Conservation (phyloP, 192 early-diverging fungal genomes). For the Entomortierella parvispora region DNA sequence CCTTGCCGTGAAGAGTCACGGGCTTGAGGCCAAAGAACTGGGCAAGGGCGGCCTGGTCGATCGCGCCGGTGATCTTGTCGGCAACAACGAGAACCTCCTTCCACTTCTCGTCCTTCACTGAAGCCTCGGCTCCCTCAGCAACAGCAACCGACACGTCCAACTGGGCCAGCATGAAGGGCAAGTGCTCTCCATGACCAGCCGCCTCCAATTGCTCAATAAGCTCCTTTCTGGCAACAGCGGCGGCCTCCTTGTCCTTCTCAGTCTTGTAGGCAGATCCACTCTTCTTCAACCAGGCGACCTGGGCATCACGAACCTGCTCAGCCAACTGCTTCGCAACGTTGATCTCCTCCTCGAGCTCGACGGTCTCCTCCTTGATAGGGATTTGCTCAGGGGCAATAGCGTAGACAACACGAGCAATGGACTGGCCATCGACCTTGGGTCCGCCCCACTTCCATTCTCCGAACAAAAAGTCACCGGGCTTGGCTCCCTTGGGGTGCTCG, state of each 20-base stretch:
- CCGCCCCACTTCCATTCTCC: slow-evolving; percentile 72
- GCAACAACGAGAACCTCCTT: slow-evolving; percentile 62
- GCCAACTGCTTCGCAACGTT: slow-evolving; percentile 58
- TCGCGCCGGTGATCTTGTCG: slow-evolving; percentile 65
- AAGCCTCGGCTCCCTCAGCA: slow-evolving; percentile 57
- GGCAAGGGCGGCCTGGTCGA: slow-evolving; percentile 71
- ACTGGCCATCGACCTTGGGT: slow-evolving; percentile 56
- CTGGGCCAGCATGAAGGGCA: slow-evolving; percentile 64
- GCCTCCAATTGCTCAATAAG: slow-evolving; percentile 70
- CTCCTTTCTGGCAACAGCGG: slow-evolving; percentile 62
- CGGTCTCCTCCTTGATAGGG: slow-evolving; percentile 59
- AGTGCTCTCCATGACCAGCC: slow-evolving; percentile 63
- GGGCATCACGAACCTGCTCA: slow-evolving; percentile 81
- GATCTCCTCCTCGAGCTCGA: slow-evolving; percentile 62
- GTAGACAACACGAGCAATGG: slow-evolving; percentile 58
- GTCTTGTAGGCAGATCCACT: slow-evolving; percentile 53
- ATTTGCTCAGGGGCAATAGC: slow-evolving; percentile 57
- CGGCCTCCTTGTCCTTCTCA: slow-evolving; percentile 55
- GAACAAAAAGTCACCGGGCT: slow-evolving; percentile 81
- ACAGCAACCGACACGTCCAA: slow-evolving; percentile 67
- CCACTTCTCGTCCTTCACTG: slow-evolving; percentile 56
- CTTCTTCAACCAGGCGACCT: slow-evolving; percentile 87
- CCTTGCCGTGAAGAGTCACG: slow-evolving; percentile 44
- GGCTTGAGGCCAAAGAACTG: slow-evolving; percentile 71
- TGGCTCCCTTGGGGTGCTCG: slow-evolving; percentile 74